Evolutionary conservation across 306 rosid genomes (phyloP).

Genomic region (Amphicarpaea edgeworthii): DNA sequence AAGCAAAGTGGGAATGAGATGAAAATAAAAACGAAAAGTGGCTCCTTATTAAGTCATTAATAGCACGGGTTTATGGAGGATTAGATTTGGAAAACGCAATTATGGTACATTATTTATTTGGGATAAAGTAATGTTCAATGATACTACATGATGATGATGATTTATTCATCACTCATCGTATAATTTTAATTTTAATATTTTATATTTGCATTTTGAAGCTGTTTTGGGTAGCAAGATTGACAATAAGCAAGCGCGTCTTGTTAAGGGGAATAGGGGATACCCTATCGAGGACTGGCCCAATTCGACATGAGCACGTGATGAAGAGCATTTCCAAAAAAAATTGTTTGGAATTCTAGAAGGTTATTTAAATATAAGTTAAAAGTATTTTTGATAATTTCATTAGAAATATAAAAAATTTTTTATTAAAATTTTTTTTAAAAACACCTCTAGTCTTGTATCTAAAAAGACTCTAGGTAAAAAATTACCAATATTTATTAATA

Average conservation of each 20-base stretch:
- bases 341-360: too few species aligned
- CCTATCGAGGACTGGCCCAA: conserved; percentile 19
- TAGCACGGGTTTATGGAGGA: not conserved
- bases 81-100: not conserved
- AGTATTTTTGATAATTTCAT: too few species aligned
- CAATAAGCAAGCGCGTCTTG: conserved; percentile 7
- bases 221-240: conserved; percentile 9
- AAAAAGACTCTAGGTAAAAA: too few species aligned
- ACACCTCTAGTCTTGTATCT: too few species aligned
- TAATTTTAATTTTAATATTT: too few species aligned
- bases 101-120: not conserved
- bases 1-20: not conserved
- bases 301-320: conserved; percentile 47
- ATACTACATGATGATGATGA: not conserved
- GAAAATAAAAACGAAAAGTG: conserved; percentile 16
- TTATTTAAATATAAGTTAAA: too few species aligned
- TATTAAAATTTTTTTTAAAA: too few species aligned
- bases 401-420: too few species aligned
- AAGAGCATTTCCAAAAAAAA: too few species aligned
- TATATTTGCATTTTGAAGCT: not conserved
- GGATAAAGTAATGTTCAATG: not conserved
- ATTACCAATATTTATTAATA: too few species aligned
- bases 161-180: not conserved
- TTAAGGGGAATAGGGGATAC: not conserved
- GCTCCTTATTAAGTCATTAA: conserved; percentile 2